A percentile compares a stretch with the other conserved stretches of the same genome.
Evolutionary conservation across 495 filamentous ascomycete genomes (phyloP).

Genomic region (Penicillium chermesinum): DNA sequence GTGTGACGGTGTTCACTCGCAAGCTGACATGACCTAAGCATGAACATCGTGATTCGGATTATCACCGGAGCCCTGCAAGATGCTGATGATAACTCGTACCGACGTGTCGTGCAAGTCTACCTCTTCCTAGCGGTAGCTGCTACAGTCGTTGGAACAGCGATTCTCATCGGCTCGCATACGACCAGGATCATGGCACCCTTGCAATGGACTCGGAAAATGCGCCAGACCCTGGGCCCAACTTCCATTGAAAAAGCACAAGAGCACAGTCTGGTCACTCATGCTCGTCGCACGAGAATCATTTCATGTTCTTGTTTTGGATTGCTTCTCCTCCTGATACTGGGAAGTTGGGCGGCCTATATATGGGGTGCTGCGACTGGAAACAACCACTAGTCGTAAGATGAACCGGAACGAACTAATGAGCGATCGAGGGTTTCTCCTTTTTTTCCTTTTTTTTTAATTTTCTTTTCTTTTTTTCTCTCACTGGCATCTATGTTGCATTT

Average conservation of each 20-base stretch:
- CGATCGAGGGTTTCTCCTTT: no score
- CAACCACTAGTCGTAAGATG: conserved; percentile 25
- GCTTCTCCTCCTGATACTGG: conserved; percentile 26
- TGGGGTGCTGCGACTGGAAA: conserved; percentile 40
- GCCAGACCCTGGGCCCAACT: conserved; percentile 25
- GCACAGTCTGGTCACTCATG: conserved; percentile 18
- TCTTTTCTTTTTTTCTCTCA: no score
- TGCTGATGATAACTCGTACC: conserved; percentile 35
- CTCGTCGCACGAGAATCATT: conserved; percentile 18
- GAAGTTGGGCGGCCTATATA: conserved; percentile 41
- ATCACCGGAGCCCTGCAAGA: conserved; percentile 42
- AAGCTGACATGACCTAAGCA: conserved; percentile 20
- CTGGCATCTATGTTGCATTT: no score
- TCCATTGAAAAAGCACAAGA: conserved; percentile 27
- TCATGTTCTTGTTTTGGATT: conserved; percentile 27
- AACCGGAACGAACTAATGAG: no score
- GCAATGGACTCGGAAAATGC: conserved; percentile 41
- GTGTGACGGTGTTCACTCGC: neutral
- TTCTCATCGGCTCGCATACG: conserved; percentile 23
- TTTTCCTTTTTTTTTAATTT: no score
- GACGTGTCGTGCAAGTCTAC: conserved; percentile 37
- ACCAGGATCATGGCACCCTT: conserved; percentile 25
- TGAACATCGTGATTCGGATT: conserved; percentile 42
- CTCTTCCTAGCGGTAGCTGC: conserved; percentile 31
- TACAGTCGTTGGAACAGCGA: conserved; percentile 23